A percentile compares a stretch with the other conserved stretches of the same genome.
These are phyloP conservation scores for Cryptococcus sp. DNA, from an alignment of 1,284 basidiomycete genomes.

Conservation along the genomic window DNA sequence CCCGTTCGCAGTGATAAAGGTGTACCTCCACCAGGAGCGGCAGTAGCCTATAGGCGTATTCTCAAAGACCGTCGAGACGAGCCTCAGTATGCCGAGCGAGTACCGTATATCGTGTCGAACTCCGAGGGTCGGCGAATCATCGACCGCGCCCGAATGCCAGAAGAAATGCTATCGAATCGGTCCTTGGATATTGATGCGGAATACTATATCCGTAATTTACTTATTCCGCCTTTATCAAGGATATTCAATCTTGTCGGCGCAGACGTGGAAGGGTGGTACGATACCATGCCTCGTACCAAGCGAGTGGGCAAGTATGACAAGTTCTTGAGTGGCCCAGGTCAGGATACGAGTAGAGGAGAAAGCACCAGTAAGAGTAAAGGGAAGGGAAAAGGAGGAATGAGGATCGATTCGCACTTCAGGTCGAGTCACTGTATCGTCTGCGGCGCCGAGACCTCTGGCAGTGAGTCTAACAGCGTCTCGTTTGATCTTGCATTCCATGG, in stretches of 20 bases:
- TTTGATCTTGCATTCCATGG: no score
- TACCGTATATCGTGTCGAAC: constrained; percentile 83
- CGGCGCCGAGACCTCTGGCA: constrained; percentile 55
- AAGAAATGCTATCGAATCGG: constrained; percentile 73
- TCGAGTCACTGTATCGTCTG: constrained; percentile 72
- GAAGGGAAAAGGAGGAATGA: constrained; percentile 55
- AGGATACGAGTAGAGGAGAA: neutral
- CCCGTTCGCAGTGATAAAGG: constrained; percentile 63
- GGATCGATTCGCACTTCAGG: constrained; percentile 74
- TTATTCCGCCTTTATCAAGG: constrained; percentile 86
- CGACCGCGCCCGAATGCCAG: constrained; percentile 77
- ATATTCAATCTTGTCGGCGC: constrained; percentile 91
- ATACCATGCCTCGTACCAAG: constrained; percentile 69
- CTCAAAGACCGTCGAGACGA: constrained; percentile 77
- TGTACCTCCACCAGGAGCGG: constrained; percentile 85
- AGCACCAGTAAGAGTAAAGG: constrained; percentile 26
- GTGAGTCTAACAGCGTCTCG: constrained; percentile 52
- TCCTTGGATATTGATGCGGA: constrained; percentile 72
- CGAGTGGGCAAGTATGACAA: constrained; percentile 28
- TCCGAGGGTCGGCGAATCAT: constrained; percentile 71
- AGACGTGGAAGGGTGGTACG: constrained; percentile 84
- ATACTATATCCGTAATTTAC: constrained; percentile 87
- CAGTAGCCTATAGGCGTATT: constrained; percentile 76
- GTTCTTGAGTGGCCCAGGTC: neutral
- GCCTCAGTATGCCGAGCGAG: constrained; percentile 87